These are phyloP conservation scores for Pyricularia pennisetigena DNA, from an alignment of 2,329 filamentous ascomycete genomes.

Conservation along the genomic window DNA sequence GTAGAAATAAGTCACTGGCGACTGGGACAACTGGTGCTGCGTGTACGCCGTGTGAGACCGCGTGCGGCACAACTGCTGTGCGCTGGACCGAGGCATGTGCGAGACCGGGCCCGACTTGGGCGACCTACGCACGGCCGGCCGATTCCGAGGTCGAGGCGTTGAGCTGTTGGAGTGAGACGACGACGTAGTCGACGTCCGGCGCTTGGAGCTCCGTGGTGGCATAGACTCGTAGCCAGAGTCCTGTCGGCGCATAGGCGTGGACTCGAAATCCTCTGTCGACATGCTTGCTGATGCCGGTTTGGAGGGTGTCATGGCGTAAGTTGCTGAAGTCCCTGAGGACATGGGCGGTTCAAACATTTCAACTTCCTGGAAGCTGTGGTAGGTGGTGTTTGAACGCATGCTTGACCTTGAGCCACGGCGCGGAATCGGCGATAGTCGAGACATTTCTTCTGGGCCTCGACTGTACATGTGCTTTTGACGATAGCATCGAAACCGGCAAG, in stretches of 20 bases:
- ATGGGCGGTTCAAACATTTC: conserved; percentile 33
- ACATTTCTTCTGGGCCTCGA: conserved; percentile 5
- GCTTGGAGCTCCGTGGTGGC: conserved; percentile 13
- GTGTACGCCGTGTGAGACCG: conserved; percentile 18
- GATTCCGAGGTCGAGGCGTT: conserved; percentile 21
- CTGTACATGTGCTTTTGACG: neutral
- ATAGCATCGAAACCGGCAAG: conserved; percentile 3
- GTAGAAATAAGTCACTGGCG: conserved; percentile 32
- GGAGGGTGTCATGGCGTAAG: conserved; percentile 4
- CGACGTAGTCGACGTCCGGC: conserved; percentile 18
- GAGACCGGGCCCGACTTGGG: conserved; percentile 24
- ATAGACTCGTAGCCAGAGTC: conserved; percentile 51
- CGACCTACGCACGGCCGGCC: conserved; percentile 31
- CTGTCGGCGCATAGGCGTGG: conserved; percentile 38
- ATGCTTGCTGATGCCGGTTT: neutral
- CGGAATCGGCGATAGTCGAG: conserved; percentile 3
- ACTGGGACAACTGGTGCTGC: conserved; percentile 15
- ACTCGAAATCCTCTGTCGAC: conserved; percentile 15
- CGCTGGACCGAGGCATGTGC: conserved; percentile 14
- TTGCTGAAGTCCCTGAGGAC: conserved; percentile 10
- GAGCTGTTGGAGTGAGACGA: conserved; percentile 17
- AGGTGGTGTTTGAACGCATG: conserved; percentile 33
- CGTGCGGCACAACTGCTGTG: conserved; percentile 15
- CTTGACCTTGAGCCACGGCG: conserved; percentile 8
- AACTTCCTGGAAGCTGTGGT: conserved; percentile 43